Evolutionary conservation across 352 stramenopile genomes (phyloP), one percentile per base, ranked within the genome.

Genomic region (Globisporangium paddicum): DNA sequence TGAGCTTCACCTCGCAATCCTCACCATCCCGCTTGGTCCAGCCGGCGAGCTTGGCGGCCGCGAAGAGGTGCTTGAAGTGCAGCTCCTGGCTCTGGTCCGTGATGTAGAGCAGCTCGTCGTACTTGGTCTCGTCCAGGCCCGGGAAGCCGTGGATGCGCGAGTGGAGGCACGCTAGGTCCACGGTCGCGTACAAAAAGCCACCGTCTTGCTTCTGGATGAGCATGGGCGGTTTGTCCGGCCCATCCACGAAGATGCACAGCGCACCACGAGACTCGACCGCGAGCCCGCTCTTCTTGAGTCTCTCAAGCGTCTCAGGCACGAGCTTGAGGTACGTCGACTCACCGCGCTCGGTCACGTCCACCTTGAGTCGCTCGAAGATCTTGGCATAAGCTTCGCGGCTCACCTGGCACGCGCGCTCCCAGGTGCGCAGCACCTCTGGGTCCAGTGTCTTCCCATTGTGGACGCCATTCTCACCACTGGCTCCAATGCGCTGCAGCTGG

Each of bases 101-200:
- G 45, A 93, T 75, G 60, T 95, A 93, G 19, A 95, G 64, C 35
- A 91, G 71, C 64, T 91, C 74, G 52, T 95, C 82, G 69, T 95
- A 91, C 34, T 66, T 52, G 13, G 69, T 88, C 1, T 71, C 49
- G 34, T 93, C 85, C 8, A 93, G 69, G 14, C 76, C 79, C 2
- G 77, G 69, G 46, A 89, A 83, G 13, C 82, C 82, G 47, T 86
- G 75, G 52, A 95, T 87, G 25, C 85, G 82, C 13, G 77, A 90
- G 55, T 87, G 65, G 19, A 95, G 59, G 35, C 80, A 88, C 26
- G 82, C 69, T 7, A 93, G 59, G 55, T 95, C 86, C 40, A 88
- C 75, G 19, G 81, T 93, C 18, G 86, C 82, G 58, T 94, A 94
- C 48, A 94, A 37, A 58, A 82, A 94, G 0, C 82, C 82, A 14